A percentile compares a stretch with the other conserved stretches of the same genome.
Evolutionary conservation across 176 grass and related monocot species (phyloP).

Genomic region (Echinochloa phyllopogon): DNA sequence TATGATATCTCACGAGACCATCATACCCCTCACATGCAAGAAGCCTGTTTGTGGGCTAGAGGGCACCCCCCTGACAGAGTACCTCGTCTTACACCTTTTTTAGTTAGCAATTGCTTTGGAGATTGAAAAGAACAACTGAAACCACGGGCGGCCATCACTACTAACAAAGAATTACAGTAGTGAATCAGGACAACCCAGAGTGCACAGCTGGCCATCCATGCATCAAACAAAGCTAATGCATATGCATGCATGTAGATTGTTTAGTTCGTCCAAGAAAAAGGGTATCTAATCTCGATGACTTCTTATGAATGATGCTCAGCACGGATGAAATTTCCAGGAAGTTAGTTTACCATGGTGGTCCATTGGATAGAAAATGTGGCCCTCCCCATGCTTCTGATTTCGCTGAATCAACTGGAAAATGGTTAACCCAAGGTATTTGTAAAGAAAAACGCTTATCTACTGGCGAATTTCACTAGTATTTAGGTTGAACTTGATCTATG

Average conservation of each 20-base stretch:
- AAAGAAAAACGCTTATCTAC: too few relatives aligned
- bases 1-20: conserved; percentile 28
- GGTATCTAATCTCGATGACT: conserved; percentile 27
- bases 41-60: conserved; percentile 21
- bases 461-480: too few relatives aligned
- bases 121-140: neutral
- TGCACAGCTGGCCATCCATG: conserved; percentile 28
- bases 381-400: neutral
- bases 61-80: conserved; percentile 20
- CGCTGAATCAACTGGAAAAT: neutral
- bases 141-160: neutral
- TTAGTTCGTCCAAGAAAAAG: conserved; percentile 29
- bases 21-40: conserved; percentile 49
- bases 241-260: conserved; percentile 42
- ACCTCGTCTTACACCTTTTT: conserved; percentile 7
- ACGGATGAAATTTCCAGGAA: conserved; percentile 36
- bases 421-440: neutral
- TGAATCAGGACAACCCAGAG: conserved; percentile 1
- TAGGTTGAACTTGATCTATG: too few relatives aligned
- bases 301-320: neutral
- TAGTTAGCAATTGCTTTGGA: conserved; percentile 3
- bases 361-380: neutral
- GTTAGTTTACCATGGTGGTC: neutral
- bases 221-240: neutral
- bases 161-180: conserved; percentile 2